Evolutionary conservation across 192 early-diverging fungal genomes (phyloP).

Genomic region (Dimargaris cristalligena): DNA sequence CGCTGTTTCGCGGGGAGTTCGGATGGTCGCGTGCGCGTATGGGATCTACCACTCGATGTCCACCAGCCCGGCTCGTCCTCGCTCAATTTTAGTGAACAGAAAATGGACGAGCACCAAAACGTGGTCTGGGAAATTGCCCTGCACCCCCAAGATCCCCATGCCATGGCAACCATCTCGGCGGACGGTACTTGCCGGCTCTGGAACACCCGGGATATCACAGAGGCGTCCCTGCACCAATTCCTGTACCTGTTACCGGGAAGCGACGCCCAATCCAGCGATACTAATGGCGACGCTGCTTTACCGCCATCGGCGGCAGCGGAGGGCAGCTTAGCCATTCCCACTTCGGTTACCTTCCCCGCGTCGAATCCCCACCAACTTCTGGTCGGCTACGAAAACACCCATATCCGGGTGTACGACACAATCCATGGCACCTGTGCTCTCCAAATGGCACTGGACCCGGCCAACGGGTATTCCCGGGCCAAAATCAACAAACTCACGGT

Average conservation of each 20-base stretch:
- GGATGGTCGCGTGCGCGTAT: not conserved
- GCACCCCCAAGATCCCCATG: not conserved
- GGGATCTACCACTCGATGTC: not conserved
- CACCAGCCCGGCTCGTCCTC: not conserved
- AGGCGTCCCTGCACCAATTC: not conserved
- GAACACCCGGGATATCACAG: not conserved
- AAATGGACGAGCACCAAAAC: not conserved
- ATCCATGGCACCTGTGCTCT: not conserved
- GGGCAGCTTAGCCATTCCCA: not conserved
- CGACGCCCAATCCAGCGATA: not conserved
- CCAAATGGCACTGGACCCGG: not conserved
- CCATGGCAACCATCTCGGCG: not conserved
- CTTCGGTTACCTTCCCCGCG: not conserved
- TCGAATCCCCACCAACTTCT: not conserved
- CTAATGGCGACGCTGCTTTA: too few relatives aligned
- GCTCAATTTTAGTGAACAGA: not conserved
- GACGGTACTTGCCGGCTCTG: slow-evolving; percentile 5
- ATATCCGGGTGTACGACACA: not conserved
- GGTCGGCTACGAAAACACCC: not conserved
- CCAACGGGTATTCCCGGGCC: not conserved
- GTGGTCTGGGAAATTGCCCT: not conserved
- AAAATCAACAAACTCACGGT: slow-evolving; percentile 1
- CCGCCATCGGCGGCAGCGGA: too few relatives aligned
- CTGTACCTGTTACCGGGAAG: not conserved
- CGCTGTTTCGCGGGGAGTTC: not conserved